Conservation (phyloP, 768 basidiomycete species). For the Suillus clintonianus region DNA sequence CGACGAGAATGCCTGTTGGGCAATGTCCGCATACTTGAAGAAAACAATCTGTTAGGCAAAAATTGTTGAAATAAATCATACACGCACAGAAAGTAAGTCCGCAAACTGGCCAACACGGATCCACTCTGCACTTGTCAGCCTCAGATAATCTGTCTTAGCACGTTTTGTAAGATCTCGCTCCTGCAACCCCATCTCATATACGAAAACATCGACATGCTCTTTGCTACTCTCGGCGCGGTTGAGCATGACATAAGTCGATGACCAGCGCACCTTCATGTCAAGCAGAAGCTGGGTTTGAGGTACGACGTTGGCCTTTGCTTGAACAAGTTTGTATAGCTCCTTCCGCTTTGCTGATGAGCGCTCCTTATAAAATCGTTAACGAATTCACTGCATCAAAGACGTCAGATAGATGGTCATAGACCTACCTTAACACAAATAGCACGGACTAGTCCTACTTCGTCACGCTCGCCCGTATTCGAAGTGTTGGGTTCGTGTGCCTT, state of each 20-base stretch:
- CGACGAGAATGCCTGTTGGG: conserved; percentile 34
- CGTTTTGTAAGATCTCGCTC: conserved; percentile 19
- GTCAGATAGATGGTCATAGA: no score
- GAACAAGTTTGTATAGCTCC: conserved; percentile 21
- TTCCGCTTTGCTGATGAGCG: conserved; percentile 23
- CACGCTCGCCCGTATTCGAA: no score
- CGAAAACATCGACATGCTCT: conserved; percentile 22
- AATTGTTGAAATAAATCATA: background rate
- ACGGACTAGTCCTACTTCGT: conserved; percentile 21
- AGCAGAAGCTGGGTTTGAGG: conserved; percentile 17
- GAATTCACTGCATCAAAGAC: background rate
- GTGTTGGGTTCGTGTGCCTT: no score
- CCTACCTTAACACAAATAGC: conserved; percentile 24
- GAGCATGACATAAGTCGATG: conserved; percentile 25
- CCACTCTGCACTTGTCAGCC: conserved; percentile 23
- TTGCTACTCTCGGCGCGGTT: conserved; percentile 18
- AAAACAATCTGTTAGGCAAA: conserved; percentile 1
- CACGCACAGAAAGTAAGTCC: conserved; percentile 19
- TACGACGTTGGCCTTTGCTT: conserved; percentile 3
- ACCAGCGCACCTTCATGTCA: conserved; percentile 36
- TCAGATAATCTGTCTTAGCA: conserved; percentile 14
- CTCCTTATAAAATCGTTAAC: conserved; percentile 11
- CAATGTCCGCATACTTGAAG: conserved; percentile 26
- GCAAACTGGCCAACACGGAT: conserved; percentile 16
- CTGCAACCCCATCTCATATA: conserved; percentile 20